These are phyloP conservation scores for Trametopsis cervina DNA, from an alignment of 768 basidiomycete genomes.

Conservation along the genomic window DNA sequence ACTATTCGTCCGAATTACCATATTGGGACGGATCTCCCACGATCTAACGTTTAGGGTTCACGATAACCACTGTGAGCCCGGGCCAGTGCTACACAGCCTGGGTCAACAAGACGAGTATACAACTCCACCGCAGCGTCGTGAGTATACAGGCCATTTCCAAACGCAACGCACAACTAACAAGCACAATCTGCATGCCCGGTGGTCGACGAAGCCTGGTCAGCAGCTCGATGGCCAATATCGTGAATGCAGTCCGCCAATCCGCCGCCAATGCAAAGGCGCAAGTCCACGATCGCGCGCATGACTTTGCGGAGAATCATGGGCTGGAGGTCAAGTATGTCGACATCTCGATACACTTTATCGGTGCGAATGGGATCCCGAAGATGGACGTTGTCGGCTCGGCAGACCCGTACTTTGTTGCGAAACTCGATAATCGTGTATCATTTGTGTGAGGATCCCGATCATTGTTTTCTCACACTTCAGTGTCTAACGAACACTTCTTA, in stretches of 20 bases:
- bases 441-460: slow-evolving; percentile 46
- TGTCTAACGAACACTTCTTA: not conserved
- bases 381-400: slow-evolving; percentile 59
- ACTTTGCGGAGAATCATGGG: slow-evolving; percentile 5
- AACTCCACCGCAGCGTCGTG: no score
- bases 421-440: slow-evolving; percentile 53
- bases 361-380: slow-evolving; percentile 61
- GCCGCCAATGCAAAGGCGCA: slow-evolving; percentile 7
- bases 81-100: no score
- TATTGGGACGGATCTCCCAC: no score
- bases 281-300: slow-evolving; percentile 6
- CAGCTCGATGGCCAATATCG: slow-evolving; percentile 5
- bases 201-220: not conserved
- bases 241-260: slow-evolving; percentile 2
- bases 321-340: slow-evolving; percentile 33
- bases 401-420: slow-evolving; percentile 70
- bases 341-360: slow-evolving; percentile 62
- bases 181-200: no score
- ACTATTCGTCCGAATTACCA: no score
- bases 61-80: no score
- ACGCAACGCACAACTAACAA: no score
- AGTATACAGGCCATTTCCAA: no score
- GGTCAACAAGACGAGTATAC: no score
- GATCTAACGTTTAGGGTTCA: no score
- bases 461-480: not conserved